Evolutionary conservation across 495 filamentous ascomycete species (phyloP).

Genomic region (Annulohypoxylon stygium): DNA sequence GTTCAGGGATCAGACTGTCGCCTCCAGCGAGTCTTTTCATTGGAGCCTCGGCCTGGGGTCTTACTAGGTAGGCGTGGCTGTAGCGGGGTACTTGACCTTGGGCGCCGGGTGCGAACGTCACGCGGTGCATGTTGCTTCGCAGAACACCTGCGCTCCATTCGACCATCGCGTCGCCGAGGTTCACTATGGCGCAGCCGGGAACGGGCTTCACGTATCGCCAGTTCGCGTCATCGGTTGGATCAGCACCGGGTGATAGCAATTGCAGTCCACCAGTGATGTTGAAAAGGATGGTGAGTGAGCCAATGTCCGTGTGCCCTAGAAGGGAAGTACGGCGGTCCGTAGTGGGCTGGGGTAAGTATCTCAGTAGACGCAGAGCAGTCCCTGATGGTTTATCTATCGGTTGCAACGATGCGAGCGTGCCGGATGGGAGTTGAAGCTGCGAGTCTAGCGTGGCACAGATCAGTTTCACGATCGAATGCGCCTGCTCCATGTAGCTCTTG

Average conservation of each 20-base stretch:
- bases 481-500: constrained; percentile 10
- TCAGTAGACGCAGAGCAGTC: constrained; percentile 19
- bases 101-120: constrained; percentile 41
- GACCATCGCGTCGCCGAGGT: constrained; percentile 73
- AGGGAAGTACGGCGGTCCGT: constrained; percentile 25
- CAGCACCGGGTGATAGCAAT: constrained; percentile 22
- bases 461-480: neutral
- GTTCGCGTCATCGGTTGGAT: constrained; percentile 18
- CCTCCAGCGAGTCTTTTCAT: constrained; percentile 31
- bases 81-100: constrained; percentile 36
- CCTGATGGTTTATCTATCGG: neutral
- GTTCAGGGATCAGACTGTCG: neutral
- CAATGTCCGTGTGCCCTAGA: constrained; percentile 64
- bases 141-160: constrained; percentile 70
- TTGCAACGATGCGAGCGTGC: constrained; percentile 19
- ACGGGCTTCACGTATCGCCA: constrained; percentile 70
- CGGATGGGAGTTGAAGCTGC: neutral
- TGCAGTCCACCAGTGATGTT: constrained; percentile 47
- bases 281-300: constrained; percentile 39
- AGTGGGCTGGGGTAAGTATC: constrained; percentile 1
- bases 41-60: constrained; percentile 28
- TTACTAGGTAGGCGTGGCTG: constrained; percentile 27
- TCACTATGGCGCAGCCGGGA: constrained; percentile 67
- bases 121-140: constrained; percentile 70
- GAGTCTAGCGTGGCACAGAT: constrained; percentile 8